Conservation (phyloP, 2,329 filamentous ascomycete species). For the Cercospora zeae-maydis region DNA sequence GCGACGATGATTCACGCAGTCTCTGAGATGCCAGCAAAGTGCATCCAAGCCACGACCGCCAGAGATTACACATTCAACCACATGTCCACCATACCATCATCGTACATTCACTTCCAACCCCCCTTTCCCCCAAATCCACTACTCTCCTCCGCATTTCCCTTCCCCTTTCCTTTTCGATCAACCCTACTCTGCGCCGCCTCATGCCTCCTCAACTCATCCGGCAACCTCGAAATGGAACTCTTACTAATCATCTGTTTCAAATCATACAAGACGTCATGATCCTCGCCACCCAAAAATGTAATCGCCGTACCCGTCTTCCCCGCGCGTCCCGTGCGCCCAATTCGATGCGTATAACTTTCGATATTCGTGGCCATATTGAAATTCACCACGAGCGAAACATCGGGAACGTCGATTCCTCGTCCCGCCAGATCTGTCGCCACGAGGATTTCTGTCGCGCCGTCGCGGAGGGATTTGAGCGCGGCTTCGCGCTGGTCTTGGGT, state of each 20-base stretch:
- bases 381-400: slow-evolving; percentile 91
- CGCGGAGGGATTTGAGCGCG: slow-evolving; percentile 78
- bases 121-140: slow-evolving; percentile 38
- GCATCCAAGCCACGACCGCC: neutral
- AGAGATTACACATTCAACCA: neutral
- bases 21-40: neutral
- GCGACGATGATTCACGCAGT: neutral
- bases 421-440: slow-evolving; percentile 95
- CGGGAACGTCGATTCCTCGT: slow-evolving; percentile 94
- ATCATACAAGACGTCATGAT: slow-evolving; percentile 83
- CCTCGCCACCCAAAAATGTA: slow-evolving; percentile 89
- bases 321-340: slow-evolving; percentile 94
- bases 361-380: slow-evolving; percentile 97
- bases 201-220: slow-evolving; percentile 85
- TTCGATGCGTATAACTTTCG: slow-evolving; percentile 92
- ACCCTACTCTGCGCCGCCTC: slow-evolving; percentile 78
- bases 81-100: neutral
- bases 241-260: slow-evolving; percentile 94
- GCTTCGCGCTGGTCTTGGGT: slow-evolving; percentile 97
- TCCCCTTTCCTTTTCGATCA: slow-evolving; percentile 27
- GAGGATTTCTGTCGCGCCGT: slow-evolving; percentile 76
- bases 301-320: slow-evolving; percentile 95
- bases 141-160: slow-evolving; percentile 36
- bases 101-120: slow-evolving; percentile 25
- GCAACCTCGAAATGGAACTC: slow-evolving; percentile 80